Evolutionary conservation across 2,329 filamentous ascomycete genomes (phyloP).

Genomic region (Monascus ruber): DNA sequence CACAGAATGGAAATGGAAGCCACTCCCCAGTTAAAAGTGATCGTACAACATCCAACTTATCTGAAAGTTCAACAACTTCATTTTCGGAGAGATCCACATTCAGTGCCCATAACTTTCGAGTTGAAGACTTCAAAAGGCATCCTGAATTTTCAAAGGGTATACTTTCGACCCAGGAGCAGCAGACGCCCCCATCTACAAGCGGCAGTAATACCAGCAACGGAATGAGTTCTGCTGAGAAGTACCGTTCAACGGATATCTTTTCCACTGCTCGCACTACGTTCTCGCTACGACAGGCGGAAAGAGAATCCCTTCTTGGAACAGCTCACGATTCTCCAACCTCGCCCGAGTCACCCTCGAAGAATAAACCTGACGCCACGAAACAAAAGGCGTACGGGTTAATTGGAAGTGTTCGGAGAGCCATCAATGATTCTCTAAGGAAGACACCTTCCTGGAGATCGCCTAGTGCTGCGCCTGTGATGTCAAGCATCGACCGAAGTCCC

Average conservation of each 20-base stretch:
- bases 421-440: conserved; percentile 34
- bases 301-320: conserved; percentile 40
- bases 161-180: conserved; percentile 14
- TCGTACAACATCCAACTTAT: conserved; percentile 45
- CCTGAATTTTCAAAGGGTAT: conserved; percentile 7
- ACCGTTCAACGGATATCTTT: conserved; percentile 39
- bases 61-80: conserved; percentile 40
- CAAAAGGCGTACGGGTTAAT: conserved; percentile 55
- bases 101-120: too few relatives aligned
- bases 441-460: conserved; percentile 7
- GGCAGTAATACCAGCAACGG: conserved; percentile 12
- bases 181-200: conserved; percentile 9
- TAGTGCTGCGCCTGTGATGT: conserved; percentile 9
- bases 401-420: conserved; percentile 55
- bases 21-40: conserved; percentile 42
- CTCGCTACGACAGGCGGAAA: conserved; percentile 39
- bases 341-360: conserved; percentile 15
- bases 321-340: conserved; percentile 17
- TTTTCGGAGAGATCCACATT: too few relatives aligned
- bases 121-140: too few relatives aligned
- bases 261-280: conserved; percentile 41
- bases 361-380: conserved; percentile 9
- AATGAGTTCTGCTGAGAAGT: conserved; percentile 20
- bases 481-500: conserved; percentile 17
- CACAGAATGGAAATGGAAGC: conserved; percentile 18